phyloP scores from a whole-genome alignment of 768 basidiomycete genomes.

The Boletales sp. region DNA sequence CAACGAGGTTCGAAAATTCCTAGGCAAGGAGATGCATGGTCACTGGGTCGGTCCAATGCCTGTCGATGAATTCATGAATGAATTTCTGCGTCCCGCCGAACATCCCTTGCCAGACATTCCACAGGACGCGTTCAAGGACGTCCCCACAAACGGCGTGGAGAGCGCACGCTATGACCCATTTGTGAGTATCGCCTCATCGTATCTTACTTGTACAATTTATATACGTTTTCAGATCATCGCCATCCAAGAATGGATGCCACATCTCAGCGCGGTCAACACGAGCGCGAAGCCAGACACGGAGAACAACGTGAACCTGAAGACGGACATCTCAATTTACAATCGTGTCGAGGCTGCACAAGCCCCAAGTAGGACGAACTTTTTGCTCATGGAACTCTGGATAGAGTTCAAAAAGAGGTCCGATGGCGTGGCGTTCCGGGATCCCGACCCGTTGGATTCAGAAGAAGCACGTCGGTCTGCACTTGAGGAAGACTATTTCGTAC shows the following conservation, averaged over 20 bases:
- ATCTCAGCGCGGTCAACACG: neutral
- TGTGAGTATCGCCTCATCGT: neutral
- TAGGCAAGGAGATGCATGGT: too few relatives aligned
- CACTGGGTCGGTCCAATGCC: too few relatives aligned
- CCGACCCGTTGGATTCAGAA: neutral
- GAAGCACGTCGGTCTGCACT: too few relatives aligned
- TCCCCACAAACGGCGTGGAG: neutral
- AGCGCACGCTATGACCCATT: neutral
- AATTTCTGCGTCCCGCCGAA: too few relatives aligned
- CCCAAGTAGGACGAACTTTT: neutral
- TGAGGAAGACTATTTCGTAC: neutral
- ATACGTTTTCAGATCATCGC: neutral
- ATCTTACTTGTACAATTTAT: neutral
- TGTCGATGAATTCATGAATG: too few relatives aligned
- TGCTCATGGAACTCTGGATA: neutral
- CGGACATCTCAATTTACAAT: neutral
- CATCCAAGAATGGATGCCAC: neutral
- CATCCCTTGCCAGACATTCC: too few relatives aligned
- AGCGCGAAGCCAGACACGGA: neutral
- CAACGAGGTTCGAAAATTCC: too few relatives aligned
- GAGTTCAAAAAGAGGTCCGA: neutral
- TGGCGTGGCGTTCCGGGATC: neutral
- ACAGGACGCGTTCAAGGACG: neutral
- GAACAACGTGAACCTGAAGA: neutral
- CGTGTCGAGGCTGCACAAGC: neutral